Percentiles rank a stretch among this genome's conserved stretches.
Conservation (phyloP, 805 yeast genomes). For the Wickerhamiella azymoides region DNA sequence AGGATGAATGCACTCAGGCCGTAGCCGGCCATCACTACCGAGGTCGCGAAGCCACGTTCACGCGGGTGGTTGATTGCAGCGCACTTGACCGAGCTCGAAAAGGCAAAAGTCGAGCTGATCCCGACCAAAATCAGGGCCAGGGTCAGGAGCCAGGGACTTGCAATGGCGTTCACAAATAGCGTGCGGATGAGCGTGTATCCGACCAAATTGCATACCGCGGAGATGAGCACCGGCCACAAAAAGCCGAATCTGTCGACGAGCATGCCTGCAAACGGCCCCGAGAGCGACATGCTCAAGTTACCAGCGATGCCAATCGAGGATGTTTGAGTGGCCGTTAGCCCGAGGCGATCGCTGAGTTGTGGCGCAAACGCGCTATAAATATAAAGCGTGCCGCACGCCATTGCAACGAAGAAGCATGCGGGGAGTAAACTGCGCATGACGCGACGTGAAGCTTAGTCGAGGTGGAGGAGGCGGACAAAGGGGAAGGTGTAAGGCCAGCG, state of each 20-base stretch:
- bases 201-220: slow-evolving; percentile 33
- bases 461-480: too few relatives aligned
- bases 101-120: slow-evolving; percentile 51
- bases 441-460: not conserved
- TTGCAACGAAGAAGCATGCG: slow-evolving; percentile 19
- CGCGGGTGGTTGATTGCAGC: slow-evolving; percentile 58
- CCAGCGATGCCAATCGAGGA: slow-evolving; percentile 56
- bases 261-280: slow-evolving; percentile 57
- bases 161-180: slow-evolving; percentile 32
- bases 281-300: slow-evolving; percentile 45
- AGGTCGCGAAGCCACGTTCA: slow-evolving; percentile 58
- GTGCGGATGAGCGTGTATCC: slow-evolving; percentile 46
- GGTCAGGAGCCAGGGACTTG: slow-evolving; percentile 29
- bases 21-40: slow-evolving; percentile 59
- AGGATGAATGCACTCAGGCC: slow-evolving; percentile 62
- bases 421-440: slow-evolving; percentile 13
- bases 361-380: slow-evolving; percentile 68
- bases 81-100: slow-evolving; percentile 54
- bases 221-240: slow-evolving; percentile 36
- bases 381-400: slow-evolving; percentile 49
- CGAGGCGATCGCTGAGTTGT: slow-evolving; percentile 47
- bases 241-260: slow-evolving; percentile 54
- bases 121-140: slow-evolving; percentile 45
- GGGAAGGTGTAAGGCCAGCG: too few relatives aligned
- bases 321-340: slow-evolving; percentile 47